Evolutionary conservation across 805 yeast genomes (phyloP).

Genomic region (Wickerhamiella occidentalis): DNA sequence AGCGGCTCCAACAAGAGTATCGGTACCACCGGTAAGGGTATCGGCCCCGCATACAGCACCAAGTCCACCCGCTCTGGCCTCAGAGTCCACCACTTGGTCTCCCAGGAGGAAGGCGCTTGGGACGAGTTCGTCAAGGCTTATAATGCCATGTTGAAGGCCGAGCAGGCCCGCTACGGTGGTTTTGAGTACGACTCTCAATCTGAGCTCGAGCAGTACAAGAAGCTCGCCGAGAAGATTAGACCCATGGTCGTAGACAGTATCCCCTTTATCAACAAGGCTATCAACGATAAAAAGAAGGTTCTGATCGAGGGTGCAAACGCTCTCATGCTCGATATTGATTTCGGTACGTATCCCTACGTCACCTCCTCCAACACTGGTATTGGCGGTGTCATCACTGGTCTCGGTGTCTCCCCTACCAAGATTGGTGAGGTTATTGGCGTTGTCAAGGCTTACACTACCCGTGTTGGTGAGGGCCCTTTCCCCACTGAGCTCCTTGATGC

Average conservation of each 20-base stretch:
- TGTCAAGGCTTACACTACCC: slow-evolving; percentile 94
- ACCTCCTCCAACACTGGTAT: slow-evolving; percentile 93
- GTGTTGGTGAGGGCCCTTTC: slow-evolving; percentile 99
- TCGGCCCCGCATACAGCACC: slow-evolving; percentile 96
- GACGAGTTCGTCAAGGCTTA: slow-evolving; percentile 71
- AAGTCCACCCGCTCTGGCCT: slow-evolving; percentile 95
- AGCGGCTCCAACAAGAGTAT: slow-evolving; percentile 68
- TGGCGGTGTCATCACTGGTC: slow-evolving; percentile 95
- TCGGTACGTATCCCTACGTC: slow-evolving; percentile 95
- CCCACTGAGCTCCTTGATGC: slow-evolving; percentile 92
- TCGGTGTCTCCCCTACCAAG: slow-evolving; percentile 86
- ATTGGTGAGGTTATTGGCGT: slow-evolving; percentile 84
- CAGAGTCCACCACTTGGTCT: slow-evolving; percentile 89
- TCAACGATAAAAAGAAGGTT: slow-evolving; percentile 67
- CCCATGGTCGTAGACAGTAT: slow-evolving; percentile 94
- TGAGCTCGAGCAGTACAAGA: slow-evolving; percentile 67
- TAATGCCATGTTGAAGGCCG: slow-evolving; percentile 62
- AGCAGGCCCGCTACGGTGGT: slow-evolving; percentile 84
- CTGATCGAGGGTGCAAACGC: slow-evolving; percentile 98
- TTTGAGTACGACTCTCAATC: slow-evolving; percentile 76
- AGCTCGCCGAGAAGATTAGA: slow-evolving; percentile 56
- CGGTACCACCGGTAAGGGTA: slow-evolving; percentile 98
- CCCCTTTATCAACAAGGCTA: slow-evolving; percentile 59
- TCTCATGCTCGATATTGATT: slow-evolving; percentile 91
- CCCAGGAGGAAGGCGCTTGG: slow-evolving; percentile 87